Percentiles rank a stretch among this genome's conserved stretches.
Conservation (phyloP, 2,329 filamentous ascomycete species). For the Fonsecaea pedrosoi region DNA sequence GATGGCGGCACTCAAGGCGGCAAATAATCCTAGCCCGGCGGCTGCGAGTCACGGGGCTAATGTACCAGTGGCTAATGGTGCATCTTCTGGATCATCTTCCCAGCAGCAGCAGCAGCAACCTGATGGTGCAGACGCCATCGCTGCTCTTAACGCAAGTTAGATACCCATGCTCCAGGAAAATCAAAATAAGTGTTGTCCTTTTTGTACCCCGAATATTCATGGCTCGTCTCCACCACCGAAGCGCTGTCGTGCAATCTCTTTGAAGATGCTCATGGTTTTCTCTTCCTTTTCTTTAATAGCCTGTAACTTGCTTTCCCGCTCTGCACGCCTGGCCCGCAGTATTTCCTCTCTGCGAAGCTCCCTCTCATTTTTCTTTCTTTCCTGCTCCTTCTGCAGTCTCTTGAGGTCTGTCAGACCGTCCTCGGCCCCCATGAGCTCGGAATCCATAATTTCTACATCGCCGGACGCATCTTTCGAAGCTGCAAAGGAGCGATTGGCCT, state of each 20-base stretch:
- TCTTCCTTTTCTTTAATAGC: conserved; percentile 79
- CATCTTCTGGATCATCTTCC: conserved; percentile 9
- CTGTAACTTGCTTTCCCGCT: conserved; percentile 77
- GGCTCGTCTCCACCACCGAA: conserved; percentile 61
- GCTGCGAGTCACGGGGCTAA: conserved; percentile 14
- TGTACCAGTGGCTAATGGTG: conserved; percentile 23
- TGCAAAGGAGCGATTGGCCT: conserved; percentile 74
- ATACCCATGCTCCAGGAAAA: neutral
- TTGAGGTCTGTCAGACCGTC: conserved; percentile 68
- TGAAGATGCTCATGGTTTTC: conserved; percentile 81
- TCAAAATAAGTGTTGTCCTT: conserved; percentile 3
- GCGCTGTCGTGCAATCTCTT: conserved; percentile 76
- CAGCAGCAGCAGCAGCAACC: conserved; percentile 17
- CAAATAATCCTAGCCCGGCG: conserved; percentile 20
- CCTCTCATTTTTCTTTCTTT: conserved; percentile 80
- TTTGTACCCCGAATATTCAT: neutral
- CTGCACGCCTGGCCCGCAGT: conserved; percentile 73
- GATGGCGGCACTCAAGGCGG: conserved; percentile 64
- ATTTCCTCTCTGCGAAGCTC: conserved; percentile 84
- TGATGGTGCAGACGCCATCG: conserved; percentile 40
- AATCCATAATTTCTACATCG: conserved; percentile 70
- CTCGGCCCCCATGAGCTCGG: conserved; percentile 74
- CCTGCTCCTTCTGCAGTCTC: conserved; percentile 67
- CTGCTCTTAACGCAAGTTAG: conserved; percentile 37
- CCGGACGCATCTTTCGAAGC: conserved; percentile 57